A percentile compares a stretch with the other conserved stretches of the same genome.
phyloP scores from a whole-genome alignment of 768 basidiomycete genomes.

The Boletus coccyginus region DNA sequence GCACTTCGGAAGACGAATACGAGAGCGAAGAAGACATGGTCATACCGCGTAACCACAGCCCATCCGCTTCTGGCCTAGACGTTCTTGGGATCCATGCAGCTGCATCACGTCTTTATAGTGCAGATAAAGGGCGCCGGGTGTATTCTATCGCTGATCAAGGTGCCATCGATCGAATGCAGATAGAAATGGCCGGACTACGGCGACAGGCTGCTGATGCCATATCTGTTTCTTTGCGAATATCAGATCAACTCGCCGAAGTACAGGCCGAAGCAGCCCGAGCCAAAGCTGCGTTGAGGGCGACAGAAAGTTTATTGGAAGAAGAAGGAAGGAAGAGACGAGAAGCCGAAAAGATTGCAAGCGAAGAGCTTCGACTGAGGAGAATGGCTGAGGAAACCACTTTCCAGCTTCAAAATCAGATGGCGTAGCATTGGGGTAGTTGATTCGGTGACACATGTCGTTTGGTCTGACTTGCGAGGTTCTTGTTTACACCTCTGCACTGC shows the following conservation, averaged over 20 bases:
- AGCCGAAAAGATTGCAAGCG: slow-evolving; percentile 50
- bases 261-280: slow-evolving; percentile 59
- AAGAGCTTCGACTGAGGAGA: slow-evolving; percentile 46
- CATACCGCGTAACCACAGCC: slow-evolving; percentile 44
- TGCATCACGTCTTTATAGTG: slow-evolving; percentile 43
- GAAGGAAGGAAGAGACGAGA: slow-evolving; percentile 58
- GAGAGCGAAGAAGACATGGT: slow-evolving; percentile 69
- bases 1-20: slow-evolving; percentile 49
- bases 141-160: slow-evolving; percentile 37
- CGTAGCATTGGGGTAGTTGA: slow-evolving; percentile 4
- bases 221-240: slow-evolving; percentile 58
- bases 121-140: slow-evolving; percentile 27
- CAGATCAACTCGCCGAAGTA: slow-evolving; percentile 67
- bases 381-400: slow-evolving; percentile 50
- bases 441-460: neutral
- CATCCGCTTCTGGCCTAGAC: slow-evolving; percentile 38
- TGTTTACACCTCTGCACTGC: neutral
- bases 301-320: slow-evolving; percentile 59
- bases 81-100: slow-evolving; percentile 32
- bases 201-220: slow-evolving; percentile 69
- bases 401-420: slow-evolving; percentile 30
- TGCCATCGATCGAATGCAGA: slow-evolving; percentile 59
- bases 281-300: slow-evolving; percentile 50
- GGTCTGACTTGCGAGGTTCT: neutral
- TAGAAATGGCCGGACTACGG: slow-evolving; percentile 61